A percentile compares a stretch with the other conserved stretches of the same genome.
Evolutionary conservation across 202 grass and related monocot species (phyloP).

Genomic region (Carex sylvatica): DNA sequence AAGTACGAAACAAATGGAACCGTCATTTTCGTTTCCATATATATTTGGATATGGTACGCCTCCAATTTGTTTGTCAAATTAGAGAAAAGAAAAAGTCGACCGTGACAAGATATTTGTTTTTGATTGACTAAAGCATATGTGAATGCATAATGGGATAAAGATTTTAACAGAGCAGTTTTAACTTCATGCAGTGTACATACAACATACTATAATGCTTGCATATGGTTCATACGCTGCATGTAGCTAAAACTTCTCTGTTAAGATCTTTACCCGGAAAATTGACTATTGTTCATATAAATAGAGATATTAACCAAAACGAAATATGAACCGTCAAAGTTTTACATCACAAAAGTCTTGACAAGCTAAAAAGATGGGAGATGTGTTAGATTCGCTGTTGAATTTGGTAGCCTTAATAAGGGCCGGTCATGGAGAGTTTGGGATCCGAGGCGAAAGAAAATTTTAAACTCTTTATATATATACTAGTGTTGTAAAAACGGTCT

Average conservation of each 20-base stretch:
- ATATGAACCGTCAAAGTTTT: not conserved
- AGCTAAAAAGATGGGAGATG: not conserved
- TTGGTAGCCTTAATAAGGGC: not conserved
- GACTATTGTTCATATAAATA: not conserved
- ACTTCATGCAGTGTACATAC: too few species aligned
- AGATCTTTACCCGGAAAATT: too few species aligned
- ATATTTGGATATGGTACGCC: conserved; percentile 10
- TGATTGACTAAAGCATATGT: not conserved
- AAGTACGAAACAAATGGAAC: not conserved
- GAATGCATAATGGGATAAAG: not conserved
- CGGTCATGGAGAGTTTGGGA: too few species aligned
- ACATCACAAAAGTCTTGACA: not conserved
- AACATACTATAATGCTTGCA: too few species aligned
- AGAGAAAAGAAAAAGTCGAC: not conserved
- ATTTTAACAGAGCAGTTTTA: too few species aligned
- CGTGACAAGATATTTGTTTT: too few species aligned
- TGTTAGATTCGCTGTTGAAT: not conserved
- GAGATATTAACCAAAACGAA: not conserved
- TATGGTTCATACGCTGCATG: too few species aligned
- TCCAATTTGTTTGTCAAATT: conserved; percentile 4
- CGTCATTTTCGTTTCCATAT: not conserved
- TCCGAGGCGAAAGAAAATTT: too few species aligned
- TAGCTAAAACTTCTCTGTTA: too few species aligned
- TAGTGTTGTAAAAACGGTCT: too few species aligned
- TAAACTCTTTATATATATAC: too few species aligned